Conservation (phyloP, 257 asterid species). For the Leptodermis oblonga region DNA sequence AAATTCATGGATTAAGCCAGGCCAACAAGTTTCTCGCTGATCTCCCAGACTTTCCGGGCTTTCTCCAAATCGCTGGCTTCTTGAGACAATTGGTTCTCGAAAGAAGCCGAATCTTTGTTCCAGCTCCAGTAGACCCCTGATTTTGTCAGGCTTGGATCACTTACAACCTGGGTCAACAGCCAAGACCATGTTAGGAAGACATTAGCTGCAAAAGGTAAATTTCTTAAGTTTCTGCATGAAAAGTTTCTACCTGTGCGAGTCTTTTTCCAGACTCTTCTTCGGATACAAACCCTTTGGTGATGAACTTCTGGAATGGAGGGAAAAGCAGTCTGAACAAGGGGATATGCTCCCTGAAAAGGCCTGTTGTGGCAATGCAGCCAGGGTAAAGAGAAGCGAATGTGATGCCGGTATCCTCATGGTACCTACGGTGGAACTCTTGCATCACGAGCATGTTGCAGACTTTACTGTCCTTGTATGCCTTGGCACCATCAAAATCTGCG, state of each 20-base stretch:
- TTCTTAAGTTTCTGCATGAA: background rate
- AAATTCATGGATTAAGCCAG: slow-evolving; percentile 30
- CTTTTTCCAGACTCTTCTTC: slow-evolving; percentile 90
- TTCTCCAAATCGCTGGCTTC: slow-evolving; percentile 83
- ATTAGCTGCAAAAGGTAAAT: background rate
- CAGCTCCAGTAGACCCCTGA: slow-evolving; percentile 99
- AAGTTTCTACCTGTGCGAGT: slow-evolving; percentile 63
- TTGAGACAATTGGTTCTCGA: slow-evolving; percentile 77
- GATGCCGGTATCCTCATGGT: slow-evolving; percentile 87
- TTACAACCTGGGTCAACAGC: slow-evolving; percentile 54
- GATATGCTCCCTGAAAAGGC: slow-evolving; percentile 85
- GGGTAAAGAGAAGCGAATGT: slow-evolving; percentile 87
- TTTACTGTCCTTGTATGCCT: slow-evolving; percentile 96
- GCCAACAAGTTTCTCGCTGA: slow-evolving; percentile 87
- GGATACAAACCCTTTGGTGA: slow-evolving; percentile 86
- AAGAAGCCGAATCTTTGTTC: slow-evolving; percentile 88
- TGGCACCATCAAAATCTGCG: slow-evolving; percentile 88
- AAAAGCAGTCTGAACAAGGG: slow-evolving; percentile 80
- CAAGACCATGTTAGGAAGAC: background rate
- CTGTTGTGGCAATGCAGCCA: slow-evolving; percentile 93
- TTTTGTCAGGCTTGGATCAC: slow-evolving; percentile 89
- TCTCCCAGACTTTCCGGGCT: slow-evolving; percentile 86
- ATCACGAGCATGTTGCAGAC: slow-evolving; percentile 96
- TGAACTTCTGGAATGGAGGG: slow-evolving; percentile 86
- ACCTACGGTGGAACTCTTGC: slow-evolving; percentile 91